A percentile compares a stretch with the other conserved stretches of the same genome.
Evolutionary conservation across 257 asterid genomes (phyloP).

Genomic region (Solanum medicagineum): DNA sequence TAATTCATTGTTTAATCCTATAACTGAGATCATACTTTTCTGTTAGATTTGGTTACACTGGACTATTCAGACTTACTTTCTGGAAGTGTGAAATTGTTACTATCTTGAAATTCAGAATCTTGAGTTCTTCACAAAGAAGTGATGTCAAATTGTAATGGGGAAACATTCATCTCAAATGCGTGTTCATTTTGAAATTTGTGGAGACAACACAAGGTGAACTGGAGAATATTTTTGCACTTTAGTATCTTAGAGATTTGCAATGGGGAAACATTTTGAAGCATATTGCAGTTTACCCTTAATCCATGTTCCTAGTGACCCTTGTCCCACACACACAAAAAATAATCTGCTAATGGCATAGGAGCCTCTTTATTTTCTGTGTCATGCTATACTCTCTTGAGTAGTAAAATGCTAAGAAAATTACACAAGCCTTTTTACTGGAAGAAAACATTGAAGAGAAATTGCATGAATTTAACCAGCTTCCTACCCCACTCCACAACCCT

Average conservation of each 20-base stretch:
- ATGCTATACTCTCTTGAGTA: neutral
- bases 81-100: neutral
- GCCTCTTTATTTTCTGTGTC: neutral
- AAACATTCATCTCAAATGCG: neutral
- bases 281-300: neutral
- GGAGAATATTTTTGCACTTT: neutral
- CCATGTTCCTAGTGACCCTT: neutral
- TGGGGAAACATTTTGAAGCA: neutral
- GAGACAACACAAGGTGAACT: neutral
- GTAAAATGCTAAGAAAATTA: neutral
- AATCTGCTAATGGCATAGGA: neutral
- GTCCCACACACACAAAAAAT: neutral
- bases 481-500: neutral
- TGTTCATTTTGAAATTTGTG: neutral
- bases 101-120: neutral
- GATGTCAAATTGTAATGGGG: neutral
- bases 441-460: neutral
- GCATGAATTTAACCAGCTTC: neutral
- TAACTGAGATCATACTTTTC: neutral
- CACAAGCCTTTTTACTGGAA: neutral
- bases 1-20: neutral
- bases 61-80: neutral
- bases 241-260: neutral
- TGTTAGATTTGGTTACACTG: neutral
- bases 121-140: neutral